Evolutionary conservation across 1,284 basidiomycete genomes (phyloP).

Genomic region (Xanthoconium separans): DNA sequence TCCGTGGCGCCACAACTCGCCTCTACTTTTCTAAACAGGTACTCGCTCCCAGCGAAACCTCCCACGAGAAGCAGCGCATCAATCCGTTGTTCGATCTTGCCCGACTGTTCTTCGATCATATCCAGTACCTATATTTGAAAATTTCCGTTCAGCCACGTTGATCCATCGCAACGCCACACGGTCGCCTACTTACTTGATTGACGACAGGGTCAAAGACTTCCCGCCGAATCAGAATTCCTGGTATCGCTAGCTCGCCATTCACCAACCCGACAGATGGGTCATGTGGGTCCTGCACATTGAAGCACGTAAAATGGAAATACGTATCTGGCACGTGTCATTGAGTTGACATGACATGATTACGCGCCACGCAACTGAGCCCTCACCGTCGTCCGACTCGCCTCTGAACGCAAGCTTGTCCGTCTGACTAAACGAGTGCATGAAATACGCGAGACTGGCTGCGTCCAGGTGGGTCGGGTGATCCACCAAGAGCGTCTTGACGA

Average conservation of each 20-base stretch:
- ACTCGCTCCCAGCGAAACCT: constrained; percentile 81
- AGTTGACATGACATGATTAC: constrained; percentile 9
- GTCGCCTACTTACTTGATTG: constrained; percentile 62
- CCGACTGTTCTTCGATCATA: constrained; percentile 72
- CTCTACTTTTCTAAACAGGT: constrained; percentile 73
- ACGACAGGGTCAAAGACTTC: constrained; percentile 83
- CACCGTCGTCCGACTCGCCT: constrained; percentile 73
- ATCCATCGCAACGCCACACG: constrained; percentile 8
- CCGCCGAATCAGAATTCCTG: constrained; percentile 68
- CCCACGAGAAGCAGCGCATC: constrained; percentile 81
- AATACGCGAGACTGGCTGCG: constrained; percentile 72
- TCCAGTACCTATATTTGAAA: constrained; percentile 56
- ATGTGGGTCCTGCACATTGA: constrained; percentile 74
- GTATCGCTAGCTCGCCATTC: constrained; percentile 78
- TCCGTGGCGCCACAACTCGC: constrained; percentile 37
- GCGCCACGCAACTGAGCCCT: constrained; percentile 18
- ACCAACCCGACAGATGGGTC: constrained; percentile 72
- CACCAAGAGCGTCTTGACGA: constrained; percentile 65
- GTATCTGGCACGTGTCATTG: constrained; percentile 47
- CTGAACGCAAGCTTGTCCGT: constrained; percentile 77
- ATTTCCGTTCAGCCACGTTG: not conserved
- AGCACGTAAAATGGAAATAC: constrained; percentile 81
- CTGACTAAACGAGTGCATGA: constrained; percentile 83
- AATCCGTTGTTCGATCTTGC: constrained; percentile 60
- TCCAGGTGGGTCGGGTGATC: constrained; percentile 81